Evolutionary conservation across 441 rosid species (phyloP), one percentile per base, ranked within the genome.

Genomic region (Populus hybrid): DNA sequence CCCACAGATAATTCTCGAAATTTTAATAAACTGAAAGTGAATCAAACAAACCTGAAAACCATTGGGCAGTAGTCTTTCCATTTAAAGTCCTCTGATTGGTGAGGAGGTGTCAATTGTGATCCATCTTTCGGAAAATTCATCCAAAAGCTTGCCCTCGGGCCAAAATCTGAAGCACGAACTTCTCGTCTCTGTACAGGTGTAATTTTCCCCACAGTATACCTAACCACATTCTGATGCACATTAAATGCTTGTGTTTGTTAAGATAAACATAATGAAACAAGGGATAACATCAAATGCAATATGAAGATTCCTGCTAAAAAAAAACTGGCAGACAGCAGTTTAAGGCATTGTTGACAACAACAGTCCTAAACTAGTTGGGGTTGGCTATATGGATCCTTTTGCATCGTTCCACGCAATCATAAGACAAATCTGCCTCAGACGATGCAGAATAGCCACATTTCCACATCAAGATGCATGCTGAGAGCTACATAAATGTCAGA

Each of bases 51-150:
- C 98, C 99, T 96, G 94, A 96, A 94, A 71, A 94, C 98, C 97
- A 96, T 92, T 18, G 99, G 98, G 81, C 99, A 96, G 80, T 94
- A 96, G 79, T 96, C 99, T 84, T 96, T 96, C 98, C 99, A 96
- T 81, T 88, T 96, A 76, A 96, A 96, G 82, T 89, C 98, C 64
- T 92, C 98, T 1, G 98, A 94, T 76, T 85, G 98, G 78, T 96
- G 99, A 71, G 98, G 85, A 72, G 98, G 99, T 38, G 99, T 93
- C 84, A 93, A 78, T 34, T 92, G 94, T 65, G 98, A 96, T 30
- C 99, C 99, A 79, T 85, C 93, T 85, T 88, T 91, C 18, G 98
- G 99, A 80, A 96, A 96, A 80, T 84, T 85, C 98, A 94, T 93
- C 98, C 97, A 96, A 84, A 96, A 96, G 89, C 98, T 94, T 57